Percentiles rank a stretch among this genome's conserved stretches.
Evolutionary conservation across 129 eudicot genomes (phyloP).

Genomic region (Chrysanthemum seticuspe): DNA sequence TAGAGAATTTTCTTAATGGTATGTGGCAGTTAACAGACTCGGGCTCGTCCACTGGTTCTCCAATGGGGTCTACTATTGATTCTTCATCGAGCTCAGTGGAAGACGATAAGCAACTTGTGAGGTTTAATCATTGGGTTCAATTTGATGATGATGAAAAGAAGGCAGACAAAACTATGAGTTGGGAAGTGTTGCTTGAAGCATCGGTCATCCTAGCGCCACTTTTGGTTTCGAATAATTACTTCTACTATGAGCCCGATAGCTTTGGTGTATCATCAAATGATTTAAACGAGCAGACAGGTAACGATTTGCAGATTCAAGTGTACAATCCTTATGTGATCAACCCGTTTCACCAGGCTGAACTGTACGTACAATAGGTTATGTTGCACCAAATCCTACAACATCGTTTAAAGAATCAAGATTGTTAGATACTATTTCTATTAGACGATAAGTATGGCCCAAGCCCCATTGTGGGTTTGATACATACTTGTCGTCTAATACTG

Average conservation of each 20-base stretch:
- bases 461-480: too few species aligned
- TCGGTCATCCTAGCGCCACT: constrained; percentile 42
- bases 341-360: constrained; percentile 36
- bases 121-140: constrained; percentile 29
- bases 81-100: constrained; percentile 33
- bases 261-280: constrained; percentile 5
- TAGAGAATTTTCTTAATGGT: constrained; percentile 58
- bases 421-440: constrained; percentile 9
- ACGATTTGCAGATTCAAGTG: constrained; percentile 51
- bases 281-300: constrained; percentile 1
- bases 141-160: constrained; percentile 30
- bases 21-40: constrained; percentile 68
- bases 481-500: too few species aligned
- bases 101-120: constrained; percentile 27
- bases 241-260: constrained; percentile 23
- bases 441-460: too few species aligned
- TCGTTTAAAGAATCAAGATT: constrained; percentile 7
- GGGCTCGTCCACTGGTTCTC: constrained; percentile 41
- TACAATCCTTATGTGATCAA: constrained; percentile 43
- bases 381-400: constrained; percentile 3
- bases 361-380: constrained; percentile 15
- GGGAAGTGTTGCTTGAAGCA: constrained; percentile 76
- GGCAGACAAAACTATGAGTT: constrained; percentile 39
- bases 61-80: constrained; percentile 24
- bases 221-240: constrained; percentile 25